phyloP scores from a whole-genome alignment of 208 protist species.

The Crithidia expoeki region DNA sequence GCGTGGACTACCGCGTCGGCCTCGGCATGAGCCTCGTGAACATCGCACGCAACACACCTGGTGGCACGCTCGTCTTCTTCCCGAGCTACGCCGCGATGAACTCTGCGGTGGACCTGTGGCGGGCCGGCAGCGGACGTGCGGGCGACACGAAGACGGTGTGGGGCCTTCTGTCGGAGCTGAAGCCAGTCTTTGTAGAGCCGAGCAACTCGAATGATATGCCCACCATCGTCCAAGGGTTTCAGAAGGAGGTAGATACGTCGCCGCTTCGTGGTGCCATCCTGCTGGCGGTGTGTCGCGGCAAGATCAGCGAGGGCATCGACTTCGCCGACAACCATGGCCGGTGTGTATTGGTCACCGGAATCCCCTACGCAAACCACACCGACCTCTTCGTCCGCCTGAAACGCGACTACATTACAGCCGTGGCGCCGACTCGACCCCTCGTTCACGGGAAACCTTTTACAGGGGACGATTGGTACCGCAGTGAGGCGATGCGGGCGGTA shows the following conservation, averaged over 20 bases:
- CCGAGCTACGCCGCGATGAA: conserved; percentile 90
- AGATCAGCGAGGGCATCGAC: conserved; percentile 98
- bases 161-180: conserved; percentile 77
- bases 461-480: conserved; percentile 95
- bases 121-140: conserved; percentile 41
- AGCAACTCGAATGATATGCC: conserved; percentile 50
- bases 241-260: conserved; percentile 62
- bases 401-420: conserved; percentile 69
- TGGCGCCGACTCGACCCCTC: conserved; percentile 65
- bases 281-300: conserved; percentile 97
- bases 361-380: conserved; percentile 92
- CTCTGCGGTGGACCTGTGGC: conserved; percentile 77
- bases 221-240: conserved; percentile 68
- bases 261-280: conserved; percentile 88
- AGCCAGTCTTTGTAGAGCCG: conserved; percentile 90
- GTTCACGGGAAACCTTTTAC: conserved; percentile 82
- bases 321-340: conserved; percentile 95
- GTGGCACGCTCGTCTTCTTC: conserved; percentile 98
- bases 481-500: conserved; percentile 95
- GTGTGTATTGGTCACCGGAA: conserved; percentile 95
- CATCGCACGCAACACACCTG: conserved; percentile 86
- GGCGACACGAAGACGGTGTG: conserved; percentile 71
- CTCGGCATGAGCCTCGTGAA: conserved; percentile 91
- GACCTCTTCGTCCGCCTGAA: conserved; percentile 92
- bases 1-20: conserved; percentile 71